Base-by-base conservation (phyloP, 2,329 filamentous ascomycete species). In the Monosporascus sp. region DNA sequence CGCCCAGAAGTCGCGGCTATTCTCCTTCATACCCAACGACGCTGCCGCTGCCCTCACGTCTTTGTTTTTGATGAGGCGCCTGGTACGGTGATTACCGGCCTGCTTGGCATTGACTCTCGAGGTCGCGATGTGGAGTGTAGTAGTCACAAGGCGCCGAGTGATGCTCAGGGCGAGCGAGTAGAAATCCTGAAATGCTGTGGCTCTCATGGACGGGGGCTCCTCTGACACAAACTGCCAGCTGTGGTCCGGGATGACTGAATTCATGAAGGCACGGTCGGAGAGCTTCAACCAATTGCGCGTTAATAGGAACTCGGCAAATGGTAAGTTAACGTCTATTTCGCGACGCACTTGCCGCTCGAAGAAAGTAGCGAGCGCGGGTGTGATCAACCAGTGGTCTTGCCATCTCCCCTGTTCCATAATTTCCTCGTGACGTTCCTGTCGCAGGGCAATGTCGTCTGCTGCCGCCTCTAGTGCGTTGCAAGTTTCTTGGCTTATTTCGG, bases 161-260 rank as follows among this genome's bases (percentile, higher is more conserved):
- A 94, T 60, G 50, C 81, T 87, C 1, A 88, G 67, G 0, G 80
- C 75, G 2, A 96, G 69, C 8, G 81, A 80, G 62, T 91, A 79
- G 45, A 96, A 86, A 60, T 94, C 89, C 5, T 82, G 78, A n/a
- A 95, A 78, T 0, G 88, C 85, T 2, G 89, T 91, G 7, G 85
- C 81, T 60, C 87, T 85, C 22, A 96, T 81, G 0, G 87, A 83
- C 0, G 91, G 91, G 3, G 74, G 74, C 52, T 81, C 77, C n/a
- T 79, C 77, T 20, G 79, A 77, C 7, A 88, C 62, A 39, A 74
- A 76, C 36, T 73, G 74, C 89, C 89, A 95, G 65, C 89, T 91
- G 52, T 82, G 78, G 51, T 83, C 81, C 14, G 76, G 71, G 43
- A 80, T 73, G 2, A 74, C 67, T 14, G 78, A 77, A 55, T 92